Evolutionary conservation across 2,329 filamentous ascomycete genomes (phyloP), one percentile per base, ranked within the genome.

Genomic region (Fusarium algeriense): DNA sequence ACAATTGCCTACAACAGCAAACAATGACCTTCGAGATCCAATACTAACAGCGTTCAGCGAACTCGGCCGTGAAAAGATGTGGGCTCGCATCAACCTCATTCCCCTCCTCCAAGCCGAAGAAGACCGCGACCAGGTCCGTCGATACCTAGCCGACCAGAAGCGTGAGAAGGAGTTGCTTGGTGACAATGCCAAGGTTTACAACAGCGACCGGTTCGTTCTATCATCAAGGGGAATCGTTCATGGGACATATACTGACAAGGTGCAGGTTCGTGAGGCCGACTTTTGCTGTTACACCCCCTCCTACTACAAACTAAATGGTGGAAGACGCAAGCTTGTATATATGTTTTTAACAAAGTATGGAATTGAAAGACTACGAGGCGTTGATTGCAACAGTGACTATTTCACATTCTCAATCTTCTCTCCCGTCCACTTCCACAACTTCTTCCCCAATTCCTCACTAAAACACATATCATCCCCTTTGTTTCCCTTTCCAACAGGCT

Each of bases 31-130:
- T 12, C 3, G 13, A 15, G 10, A 32, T 2, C 6, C 34, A 52
- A 45, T 19, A 30, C 63, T 73, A 37, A 74, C 67, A 30, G 3
- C 1, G 10, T 26, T 14, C 77, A 98, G 95, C 80, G 96, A 99
- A 84, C 91, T 97, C 75, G 93, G 91, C 71, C 93, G 96, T 77
- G 96, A 99, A 81, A 99, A 98, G 87, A 96, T 97, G 90, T 99
- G 96, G 96, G 90, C 93, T 69, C 92, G 96, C 80, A 97, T 99
- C 83, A 90, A 98, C 84, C 88, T 99, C 72, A 96, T 95, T 78
- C 96, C 96, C 64, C 85, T 97, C 71, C 90, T 99, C 71, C 95
- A 98, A 82, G 96, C 96, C 61, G 96, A 99, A 81, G 94, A 97
- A 83, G 96, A 99, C 85, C 92, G 96, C 68, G 96, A 99, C 84